phyloP scores from a whole-genome alignment of 129 eudicot genomes.

The Flaveria linearis region DNA sequence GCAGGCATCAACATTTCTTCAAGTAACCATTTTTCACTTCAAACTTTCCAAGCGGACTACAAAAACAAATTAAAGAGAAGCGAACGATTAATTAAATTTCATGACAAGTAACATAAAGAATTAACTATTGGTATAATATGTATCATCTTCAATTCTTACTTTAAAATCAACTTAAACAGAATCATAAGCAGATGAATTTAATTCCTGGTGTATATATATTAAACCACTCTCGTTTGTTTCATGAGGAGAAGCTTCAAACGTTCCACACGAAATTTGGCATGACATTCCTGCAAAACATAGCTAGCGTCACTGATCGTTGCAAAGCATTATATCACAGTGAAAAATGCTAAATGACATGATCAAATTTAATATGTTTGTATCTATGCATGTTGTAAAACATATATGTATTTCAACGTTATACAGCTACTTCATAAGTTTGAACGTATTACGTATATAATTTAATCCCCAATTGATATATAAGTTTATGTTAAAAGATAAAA shows the following conservation, averaged over 20 bases:
- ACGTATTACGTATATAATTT: too few relatives aligned
- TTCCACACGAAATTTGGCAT: conserved; percentile 41
- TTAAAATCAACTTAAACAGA: conserved; percentile 29
- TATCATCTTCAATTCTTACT: conserved; percentile 29
- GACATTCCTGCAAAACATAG: conserved; percentile 45
- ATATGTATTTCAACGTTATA: too few relatives aligned
- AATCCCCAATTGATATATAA: too few relatives aligned
- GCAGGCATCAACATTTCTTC: too few relatives aligned
- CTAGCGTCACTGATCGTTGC: too few relatives aligned
- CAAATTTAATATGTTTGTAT: not conserved
- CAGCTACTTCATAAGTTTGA: too few relatives aligned
- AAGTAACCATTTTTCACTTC: not conserved
- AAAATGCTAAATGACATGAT: too few relatives aligned
- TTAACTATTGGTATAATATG: not conserved
- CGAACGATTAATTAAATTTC: too few relatives aligned
- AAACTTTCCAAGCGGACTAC: too few relatives aligned
- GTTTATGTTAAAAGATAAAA: not conserved
- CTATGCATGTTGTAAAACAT: too few relatives aligned
- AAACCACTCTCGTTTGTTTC: conserved; percentile 33
- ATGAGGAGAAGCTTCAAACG: conserved; percentile 26
- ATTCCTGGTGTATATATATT: conserved; percentile 30
- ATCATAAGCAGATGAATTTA: conserved; percentile 37
- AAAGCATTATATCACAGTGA: too few relatives aligned
- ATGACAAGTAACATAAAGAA: not conserved
- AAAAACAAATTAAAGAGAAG: too few relatives aligned